These are phyloP conservation scores for Chrysanthemum seticuspe DNA, from an alignment of 129 eudicot genomes.

Conservation along the genomic window DNA sequence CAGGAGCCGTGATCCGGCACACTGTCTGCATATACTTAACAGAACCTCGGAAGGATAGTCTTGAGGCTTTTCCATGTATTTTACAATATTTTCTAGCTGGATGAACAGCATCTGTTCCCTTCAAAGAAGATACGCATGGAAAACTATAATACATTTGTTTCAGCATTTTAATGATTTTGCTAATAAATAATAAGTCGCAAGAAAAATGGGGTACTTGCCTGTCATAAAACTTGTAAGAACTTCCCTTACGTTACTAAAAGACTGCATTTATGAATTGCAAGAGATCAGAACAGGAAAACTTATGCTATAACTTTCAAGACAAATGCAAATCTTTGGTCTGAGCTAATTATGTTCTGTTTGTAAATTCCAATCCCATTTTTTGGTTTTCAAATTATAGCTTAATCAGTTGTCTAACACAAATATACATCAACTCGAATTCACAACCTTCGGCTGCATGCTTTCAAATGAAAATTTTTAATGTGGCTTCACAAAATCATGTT, in stretches of 20 bases:
- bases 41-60: slow-evolving; percentile 37
- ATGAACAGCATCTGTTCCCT: slow-evolving; percentile 35
- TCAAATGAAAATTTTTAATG: too few species aligned
- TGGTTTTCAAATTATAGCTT: too few species aligned
- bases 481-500: too few species aligned
- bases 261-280: slow-evolving; percentile 41
- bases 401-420: too few species aligned
- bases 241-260: slow-evolving; percentile 34
- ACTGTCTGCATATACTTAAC: slow-evolving; percentile 49
- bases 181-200: neutral
- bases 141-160: neutral
- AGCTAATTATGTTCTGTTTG: too few species aligned
- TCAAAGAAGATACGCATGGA: slow-evolving; percentile 8
- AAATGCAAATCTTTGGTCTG: neutral
- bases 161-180: neutral
- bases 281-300: neutral
- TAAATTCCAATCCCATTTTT: too few species aligned
- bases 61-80: slow-evolving; percentile 18
- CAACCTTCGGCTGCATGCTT: too few species aligned
- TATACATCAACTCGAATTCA: too few species aligned
- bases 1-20: slow-evolving; percentile 57
- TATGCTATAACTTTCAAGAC: neutral
- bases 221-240: slow-evolving; percentile 37
- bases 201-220: slow-evolving; percentile 39
- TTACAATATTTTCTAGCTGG: slow-evolving; percentile 35